Evolutionary conservation across 306 rosid species (phyloP), one percentile per base, ranked within the genome.

Genomic region (Quercus suber): DNA sequence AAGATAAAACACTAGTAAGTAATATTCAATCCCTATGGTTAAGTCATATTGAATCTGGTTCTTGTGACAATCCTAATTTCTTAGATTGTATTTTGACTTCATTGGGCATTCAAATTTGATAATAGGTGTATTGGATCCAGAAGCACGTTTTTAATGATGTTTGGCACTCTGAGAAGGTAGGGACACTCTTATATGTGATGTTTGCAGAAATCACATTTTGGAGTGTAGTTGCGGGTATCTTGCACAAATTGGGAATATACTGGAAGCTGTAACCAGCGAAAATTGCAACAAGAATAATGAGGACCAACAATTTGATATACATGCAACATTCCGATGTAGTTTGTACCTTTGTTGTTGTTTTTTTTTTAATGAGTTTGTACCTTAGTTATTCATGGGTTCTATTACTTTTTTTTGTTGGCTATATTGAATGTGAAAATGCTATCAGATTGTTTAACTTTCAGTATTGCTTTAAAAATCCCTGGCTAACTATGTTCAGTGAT

Each of bases 151-250:
- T 89, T 61, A 86, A 81, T 76, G 78, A 84, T 55, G 92, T 91
- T 59, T 93, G 94, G 94, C 88, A 89, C 75, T 89, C 94, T 30
- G 73, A 90, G 81, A 91, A 84, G 69, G 79, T 89, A 18, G 98
- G 97, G 79, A 92, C 97, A 59, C 81, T 94, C 59, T 73, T 92
- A 23, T 92, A 94, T 76, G 98, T 94, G 28, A 89, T 94, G 55
- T 94, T 90, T 85, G 97, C 89, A 45, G 93, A 92, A 84, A 92
- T 92, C 84, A 75, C 88, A 35, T 94, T 92, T 74, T 92, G 94
- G 97, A 87, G 70, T 28, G 89, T 94, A 72, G 93, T 94, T 79
- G 78, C 97, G 21, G 94, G 98, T 51, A 88, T 93, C 80, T 85
- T 93, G 75, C 97, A 91, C 87, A 93, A 86, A 84, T 77, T 91